Evolutionary conservation across 202 grass and related monocot species (phyloP), one percentile per base, ranked within the genome.

Genomic region (Setaria viridis): DNA sequence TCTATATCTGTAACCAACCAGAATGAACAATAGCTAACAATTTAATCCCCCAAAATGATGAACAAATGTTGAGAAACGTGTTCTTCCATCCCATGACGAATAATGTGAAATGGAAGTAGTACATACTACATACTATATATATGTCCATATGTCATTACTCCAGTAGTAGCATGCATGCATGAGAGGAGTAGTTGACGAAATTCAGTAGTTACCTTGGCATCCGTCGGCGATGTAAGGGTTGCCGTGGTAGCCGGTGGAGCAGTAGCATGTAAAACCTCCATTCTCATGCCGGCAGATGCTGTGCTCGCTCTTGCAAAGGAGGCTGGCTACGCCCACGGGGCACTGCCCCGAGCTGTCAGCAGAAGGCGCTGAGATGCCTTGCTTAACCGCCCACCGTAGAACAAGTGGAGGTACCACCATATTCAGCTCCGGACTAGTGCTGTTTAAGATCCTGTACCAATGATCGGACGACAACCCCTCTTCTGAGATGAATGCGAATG

Each of bases 251-350:
- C 67, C 67, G 1, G 6, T 25, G 19, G 11, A 0, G 67, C 67
- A 70, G 4, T 70, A 37, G 10, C 67, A 72, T 1, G 69, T 50
- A 9, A 4, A 72, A 0, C 69, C 69, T 29, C 45, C 69, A 72
- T 49, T 49, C 12, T 49, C 69, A 11, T 32, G 69, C 0, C 6
- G 11, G 12, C 69, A 50, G 21, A 0, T 1, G 21, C 69, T 72
- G 6, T 32, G 5, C 45, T 72, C 1, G 1, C 69, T 72, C 21
- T 3, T 72, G 69, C 69, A 72, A 30, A 72, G 69, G 0, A 2
- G 5, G 0, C 21, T 49, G 5, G 10, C 6, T 3, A 49, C 21
- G 0, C 30, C 45, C 12, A 0, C 12, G 1, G 11, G n/a, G 21
- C 45, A 72, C 20, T 16, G 11, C 0, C 21, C 45, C 6, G 12